Base-by-base conservation (phyloP, 305 asterid genomes). In the Plantago coronopus region DNA sequence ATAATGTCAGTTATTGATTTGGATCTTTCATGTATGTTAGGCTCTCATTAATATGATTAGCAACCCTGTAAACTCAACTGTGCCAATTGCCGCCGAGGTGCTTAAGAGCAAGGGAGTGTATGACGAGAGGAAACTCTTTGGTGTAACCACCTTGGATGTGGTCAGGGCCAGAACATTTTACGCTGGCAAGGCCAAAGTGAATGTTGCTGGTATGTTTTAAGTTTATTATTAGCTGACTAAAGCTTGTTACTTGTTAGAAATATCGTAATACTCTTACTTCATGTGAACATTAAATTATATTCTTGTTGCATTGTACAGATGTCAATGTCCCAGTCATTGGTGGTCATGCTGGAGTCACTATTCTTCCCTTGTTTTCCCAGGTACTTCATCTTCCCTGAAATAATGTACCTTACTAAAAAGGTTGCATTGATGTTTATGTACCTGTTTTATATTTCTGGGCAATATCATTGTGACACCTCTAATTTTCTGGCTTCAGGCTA, bases 111-210 rank as follows among this genome's bases (percentile, higher is more conserved):
- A 88, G 45, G 98, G 98, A 34, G 85, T 89, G 4, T 86, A 81
- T 60, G 87, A 93, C 65, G 83, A 78, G 78, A 82, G 74, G 74
- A 84, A 31, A 54, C 75, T 93, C 58, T 83, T 89, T 73, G 98
- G 98, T 55, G 97, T 93, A 19, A 93, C 98, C 69, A 93, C 95
- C n/a, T 88, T 93, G 55, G 97, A 89, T 80, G 97, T 93, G 59
- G 97, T 93, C 58, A 81, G 95, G 78, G 97, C 97, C 66, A 81
- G 77, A 74, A 83, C 96, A 47, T 89, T 87, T 79, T 86, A 85
- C 61, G 95, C 96, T 66, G 95, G 95, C 71, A 85, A 83, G 74
- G 88, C 94, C 63, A 71, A 80, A 18, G 95, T 68, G 53, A 74
- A 78, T 68, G 97, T 87, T 38, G 86, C 99, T 3, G 95, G 99